A percentile compares a stretch with the other conserved stretches of the same genome.
Evolutionary conservation across 2,329 filamentous ascomycete genomes (phyloP).

Genomic region (Myriosclerotinia duriaeana): DNA sequence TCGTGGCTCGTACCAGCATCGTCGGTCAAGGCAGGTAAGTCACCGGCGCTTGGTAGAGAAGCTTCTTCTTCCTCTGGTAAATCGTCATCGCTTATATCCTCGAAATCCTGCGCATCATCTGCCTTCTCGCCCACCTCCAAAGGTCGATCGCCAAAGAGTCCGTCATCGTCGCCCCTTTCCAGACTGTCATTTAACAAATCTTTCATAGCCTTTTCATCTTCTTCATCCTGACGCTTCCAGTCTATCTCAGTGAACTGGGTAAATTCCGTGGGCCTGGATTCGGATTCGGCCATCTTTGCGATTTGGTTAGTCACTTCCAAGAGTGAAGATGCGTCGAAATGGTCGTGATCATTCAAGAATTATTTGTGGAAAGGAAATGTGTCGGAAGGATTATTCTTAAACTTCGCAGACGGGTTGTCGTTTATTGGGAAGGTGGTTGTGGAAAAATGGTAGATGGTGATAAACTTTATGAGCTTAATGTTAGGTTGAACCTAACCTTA

Average conservation of each 20-base stretch:
- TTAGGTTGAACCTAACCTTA: background rate
- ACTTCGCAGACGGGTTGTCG: background rate
- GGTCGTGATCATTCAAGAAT: slow-evolving; percentile 7
- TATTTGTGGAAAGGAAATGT: background rate
- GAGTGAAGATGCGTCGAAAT: slow-evolving; percentile 21
- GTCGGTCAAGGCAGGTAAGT: slow-evolving; percentile 46
- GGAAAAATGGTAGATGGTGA: background rate
- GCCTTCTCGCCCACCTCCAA: slow-evolving; percentile 76
- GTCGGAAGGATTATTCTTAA: background rate
- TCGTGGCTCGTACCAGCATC: slow-evolving; percentile 60
- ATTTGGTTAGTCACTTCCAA: slow-evolving; percentile 12
- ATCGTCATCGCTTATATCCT: slow-evolving; percentile 89
- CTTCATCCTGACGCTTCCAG: slow-evolving; percentile 48
- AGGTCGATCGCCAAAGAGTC: slow-evolving; percentile 47
- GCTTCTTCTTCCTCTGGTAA: slow-evolving; percentile 74
- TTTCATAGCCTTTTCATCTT: slow-evolving; percentile 51
- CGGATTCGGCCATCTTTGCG: slow-evolving; percentile 30
- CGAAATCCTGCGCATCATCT: slow-evolving; percentile 86
- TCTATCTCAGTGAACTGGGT: slow-evolving; percentile 40
- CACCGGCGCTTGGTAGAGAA: slow-evolving; percentile 29
- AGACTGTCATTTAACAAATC: slow-evolving; percentile 45
- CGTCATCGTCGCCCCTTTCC: slow-evolving; percentile 43
- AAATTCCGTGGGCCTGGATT: slow-evolving; percentile 10
- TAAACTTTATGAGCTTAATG: background rate
- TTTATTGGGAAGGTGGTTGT: background rate